Base-by-base conservation (phyloP, 768 basidiomycete species). In the Tylopilus subfusipes region DNA sequence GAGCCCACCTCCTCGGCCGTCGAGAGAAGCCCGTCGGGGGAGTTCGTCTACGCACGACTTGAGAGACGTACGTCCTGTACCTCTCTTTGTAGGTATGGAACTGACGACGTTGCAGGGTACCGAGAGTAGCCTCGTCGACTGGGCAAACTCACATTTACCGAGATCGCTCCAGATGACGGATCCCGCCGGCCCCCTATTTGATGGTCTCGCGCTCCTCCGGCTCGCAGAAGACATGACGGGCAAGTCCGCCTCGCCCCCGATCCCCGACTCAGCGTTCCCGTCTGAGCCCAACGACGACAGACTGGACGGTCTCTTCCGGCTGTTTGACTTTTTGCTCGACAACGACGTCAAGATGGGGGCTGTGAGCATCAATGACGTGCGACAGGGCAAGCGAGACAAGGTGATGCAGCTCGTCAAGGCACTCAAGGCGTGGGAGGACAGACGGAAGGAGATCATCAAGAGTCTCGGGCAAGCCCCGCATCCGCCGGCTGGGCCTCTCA, bases 241-340 rank as follows among this genome's bases (percentile, higher is more conserved):
- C 31, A 75, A 77, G 53, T 75, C 85, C 1, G 75, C 81, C 0
- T 81, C 81, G 18, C 89, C 90, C 16, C 80, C 87, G 11, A 85
- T 93, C 3, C 83, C 84, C 1, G 90, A 93, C 62, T 82, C 84
- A 2, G 85, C 86, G 0, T 97, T 96, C 76, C 87, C 87, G 3
- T 67, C 74, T 10, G 80, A 79, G 38, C 71, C 79, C 13, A 76
- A 77, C 56, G 88, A 93, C 65, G 88, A 95, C 59, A 90, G 88
- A 60, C 75, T 96, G 14, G 90, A 93, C 25, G 92, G 93, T 16
- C 75, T 96, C 27, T 94, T 96, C 75, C 78, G 82, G 53, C 74
- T 96, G 52, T 96, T 97, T 72, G 95, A 98, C 72, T 94, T 92
- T 72, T 72, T 97, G 52, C 79, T 98, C 44, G 93, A 95, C 63